Evolutionary conservation across 306 rosid species (phyloP), one percentile per base, ranked within the genome.

Genomic region (Glycine tomentella): DNA sequence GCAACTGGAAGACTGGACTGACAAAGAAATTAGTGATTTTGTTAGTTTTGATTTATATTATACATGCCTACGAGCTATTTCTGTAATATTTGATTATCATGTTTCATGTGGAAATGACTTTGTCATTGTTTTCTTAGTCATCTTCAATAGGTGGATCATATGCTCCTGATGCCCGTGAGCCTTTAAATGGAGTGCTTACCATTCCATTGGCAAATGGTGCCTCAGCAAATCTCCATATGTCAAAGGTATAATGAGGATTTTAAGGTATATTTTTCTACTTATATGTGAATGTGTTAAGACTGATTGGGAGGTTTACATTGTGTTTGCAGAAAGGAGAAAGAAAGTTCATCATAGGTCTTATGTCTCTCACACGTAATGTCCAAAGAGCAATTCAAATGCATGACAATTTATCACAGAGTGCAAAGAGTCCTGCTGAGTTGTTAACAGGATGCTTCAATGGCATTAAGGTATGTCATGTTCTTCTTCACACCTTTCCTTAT

Each of bases 121-220:
- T 78, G 73, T 59, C 33, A 31, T 17, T 75, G 64, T 70, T 74
- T 63, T 52, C 79, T 59, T 80, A 95, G 99, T 94, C 94, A 76
- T 92, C 97, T 79, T 85, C 88, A 92, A 87, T 96, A 78, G 94
- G 90, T 71, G 99, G 99, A 83, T 89, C 96, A 68, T 96, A 96
- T 87, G 69, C 64, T 69, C 72, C 83, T 44, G 90, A 91, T 87
- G 44, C 85, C 69, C 40, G 51, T 61, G 89, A 89, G 87, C 85
- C 89, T 66, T 66, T 89, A 77, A 86, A 89, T 75, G 98, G 99
- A 84, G 89, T 89, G 84, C 85, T 96, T 72, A 85, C 82, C 67
- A 79, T 96, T 76, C 91, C 94, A 25, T 82, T 91, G 90, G 83
- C 85, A 59, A 87, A 87, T 76, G 92, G 88, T 72, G 85, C 83